Conservation (phyloP, 352 stramenopile genomes). For the Phytopythium ostracodes region DNA sequence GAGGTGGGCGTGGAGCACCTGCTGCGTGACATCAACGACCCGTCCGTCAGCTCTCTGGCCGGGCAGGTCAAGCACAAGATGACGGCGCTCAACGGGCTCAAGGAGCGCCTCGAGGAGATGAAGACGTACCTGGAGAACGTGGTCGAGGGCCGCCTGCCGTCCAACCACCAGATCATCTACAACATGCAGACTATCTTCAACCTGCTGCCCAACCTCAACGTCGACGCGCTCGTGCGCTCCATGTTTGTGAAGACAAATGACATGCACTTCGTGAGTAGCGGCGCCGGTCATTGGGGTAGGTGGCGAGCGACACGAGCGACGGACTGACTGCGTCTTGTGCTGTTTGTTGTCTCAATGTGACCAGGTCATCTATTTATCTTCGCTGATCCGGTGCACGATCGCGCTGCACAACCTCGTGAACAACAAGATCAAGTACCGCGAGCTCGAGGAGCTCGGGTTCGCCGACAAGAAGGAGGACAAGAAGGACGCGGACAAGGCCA, state of each 20-base stretch:
- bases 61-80: slow-evolving; percentile 99
- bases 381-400: slow-evolving; percentile 97
- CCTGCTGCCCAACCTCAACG: slow-evolving; percentile 98
- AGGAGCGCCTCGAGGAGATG: slow-evolving; percentile 96
- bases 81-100: slow-evolving; percentile 92
- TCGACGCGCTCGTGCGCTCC: slow-evolving; percentile 94
- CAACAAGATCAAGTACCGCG: slow-evolving; percentile 98
- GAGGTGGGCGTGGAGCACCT: slow-evolving; percentile 99
- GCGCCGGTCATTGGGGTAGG: not conserved
- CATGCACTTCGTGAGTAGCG: slow-evolving; percentile 94
- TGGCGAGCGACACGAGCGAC: not conserved
- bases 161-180: slow-evolving; percentile 96
- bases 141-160: slow-evolving; percentile 63
- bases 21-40: slow-evolving; percentile 99
- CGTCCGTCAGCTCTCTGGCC: slow-evolving; percentile 97
- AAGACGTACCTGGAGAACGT: slow-evolving; percentile 97
- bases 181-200: slow-evolving; percentile 99
- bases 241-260: slow-evolving; percentile 99
- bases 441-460: slow-evolving; percentile 74
- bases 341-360: not conserved
- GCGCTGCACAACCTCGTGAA: slow-evolving; percentile 98
- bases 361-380: slow-evolving; percentile 96
- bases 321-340: slow-evolving; percentile 9
- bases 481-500: slow-evolving; percentile 44
- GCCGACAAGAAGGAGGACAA: slow-evolving; percentile 71